phyloP scores from a whole-genome alignment of 805 yeast species.

The Lipomyces starkeyi region DNA sequence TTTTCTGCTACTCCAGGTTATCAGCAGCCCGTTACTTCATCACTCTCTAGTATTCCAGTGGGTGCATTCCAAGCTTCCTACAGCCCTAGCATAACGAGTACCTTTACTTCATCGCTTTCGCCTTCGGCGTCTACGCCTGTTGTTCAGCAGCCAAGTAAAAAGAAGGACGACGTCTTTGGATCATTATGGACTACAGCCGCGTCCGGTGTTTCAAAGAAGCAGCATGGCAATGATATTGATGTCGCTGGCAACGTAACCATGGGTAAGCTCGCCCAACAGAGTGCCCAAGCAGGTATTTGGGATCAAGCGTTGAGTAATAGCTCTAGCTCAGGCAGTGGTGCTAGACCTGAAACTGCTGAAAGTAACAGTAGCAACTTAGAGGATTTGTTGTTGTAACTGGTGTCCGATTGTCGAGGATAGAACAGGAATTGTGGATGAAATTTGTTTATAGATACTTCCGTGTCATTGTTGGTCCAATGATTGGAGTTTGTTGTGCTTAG shows the following conservation, averaged over 20 bases:
- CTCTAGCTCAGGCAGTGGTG: background rate
- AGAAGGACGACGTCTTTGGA: slow-evolving; percentile 48
- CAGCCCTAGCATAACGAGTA: background rate
- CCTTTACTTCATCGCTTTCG: slow-evolving; percentile 34
- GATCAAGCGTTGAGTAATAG: slow-evolving; percentile 32
- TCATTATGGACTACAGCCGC: slow-evolving; percentile 49
- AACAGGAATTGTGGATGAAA: background rate
- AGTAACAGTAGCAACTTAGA: background rate
- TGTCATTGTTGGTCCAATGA: background rate
- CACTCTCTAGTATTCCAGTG: background rate
- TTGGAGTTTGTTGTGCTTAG: background rate
- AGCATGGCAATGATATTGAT: slow-evolving; percentile 7
- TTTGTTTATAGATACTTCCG: background rate
- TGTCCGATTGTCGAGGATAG: background rate
- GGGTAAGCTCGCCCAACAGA: slow-evolving; percentile 43
- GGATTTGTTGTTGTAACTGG: slow-evolving; percentile 18
- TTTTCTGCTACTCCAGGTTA: slow-evolving; percentile 2
- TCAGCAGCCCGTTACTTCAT: background rate
- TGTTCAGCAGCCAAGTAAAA: background rate
- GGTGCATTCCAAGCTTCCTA: background rate
- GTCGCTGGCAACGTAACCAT: slow-evolving; percentile 28
- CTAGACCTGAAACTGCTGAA: background rate
- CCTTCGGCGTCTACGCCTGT: slow-evolving; percentile 31
- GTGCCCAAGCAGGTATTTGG: slow-evolving; percentile 44
- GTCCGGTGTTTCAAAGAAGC: slow-evolving; percentile 37